Conservation (phyloP, 169 alveolate species). For the Hepatocystis sp. region DNA sequence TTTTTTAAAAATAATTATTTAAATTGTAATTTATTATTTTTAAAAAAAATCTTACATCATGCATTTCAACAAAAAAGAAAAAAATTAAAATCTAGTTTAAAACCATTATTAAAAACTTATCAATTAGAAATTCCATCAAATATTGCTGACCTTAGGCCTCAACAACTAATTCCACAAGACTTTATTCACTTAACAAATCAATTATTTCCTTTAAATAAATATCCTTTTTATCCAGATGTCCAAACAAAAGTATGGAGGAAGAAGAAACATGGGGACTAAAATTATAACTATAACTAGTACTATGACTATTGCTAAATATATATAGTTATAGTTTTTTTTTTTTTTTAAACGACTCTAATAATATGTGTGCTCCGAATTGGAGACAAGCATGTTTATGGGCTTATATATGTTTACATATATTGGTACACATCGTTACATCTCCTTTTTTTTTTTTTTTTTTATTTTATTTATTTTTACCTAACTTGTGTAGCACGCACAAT, state of each 20-base stretch:
- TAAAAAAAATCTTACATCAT: constrained; percentile 76
- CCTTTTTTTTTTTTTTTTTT: too few species aligned
- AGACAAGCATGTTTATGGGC: too few species aligned
- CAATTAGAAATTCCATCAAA: constrained; percentile 66
- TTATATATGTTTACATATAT: too few species aligned
- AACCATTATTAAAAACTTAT: constrained; percentile 66
- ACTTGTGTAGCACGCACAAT: too few species aligned
- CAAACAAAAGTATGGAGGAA: constrained; percentile 77
- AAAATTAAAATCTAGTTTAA: constrained; percentile 81
- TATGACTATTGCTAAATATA: too few species aligned
- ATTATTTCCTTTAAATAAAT: constrained; percentile 40
- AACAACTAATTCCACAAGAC: constrained; percentile 78
- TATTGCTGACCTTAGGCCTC: constrained; percentile 81
- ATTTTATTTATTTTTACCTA: too few species aligned
- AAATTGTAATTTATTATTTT: constrained; percentile 78
- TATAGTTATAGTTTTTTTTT: too few species aligned
- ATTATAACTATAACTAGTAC: too few species aligned
- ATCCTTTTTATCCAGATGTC: constrained; percentile 42
- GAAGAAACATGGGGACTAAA: constrained; percentile 69
- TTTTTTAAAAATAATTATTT: constrained; percentile 55
- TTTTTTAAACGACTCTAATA: too few species aligned
- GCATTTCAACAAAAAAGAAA: constrained; percentile 83
- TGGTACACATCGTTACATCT: too few species aligned
- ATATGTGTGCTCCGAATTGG: too few species aligned
- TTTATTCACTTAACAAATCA: constrained; percentile 78